Percentiles rank a stretch among this genome's conserved stretches.
phyloP scores from a whole-genome alignment of 1,284 basidiomycete genomes.

The Trametes hirsuta region DNA sequence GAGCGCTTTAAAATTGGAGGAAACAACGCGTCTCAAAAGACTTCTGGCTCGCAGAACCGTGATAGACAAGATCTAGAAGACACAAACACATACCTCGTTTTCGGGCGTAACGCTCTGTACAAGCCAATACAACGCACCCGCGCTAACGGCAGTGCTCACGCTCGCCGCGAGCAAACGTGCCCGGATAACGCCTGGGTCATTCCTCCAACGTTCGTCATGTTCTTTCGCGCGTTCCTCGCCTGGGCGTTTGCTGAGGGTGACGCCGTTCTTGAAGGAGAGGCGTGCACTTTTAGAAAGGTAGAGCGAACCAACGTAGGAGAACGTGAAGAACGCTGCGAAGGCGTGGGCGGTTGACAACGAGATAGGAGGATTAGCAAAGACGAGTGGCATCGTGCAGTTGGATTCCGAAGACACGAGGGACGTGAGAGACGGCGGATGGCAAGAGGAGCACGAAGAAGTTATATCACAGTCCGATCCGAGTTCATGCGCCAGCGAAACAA shows the following conservation, averaged over 20 bases:
- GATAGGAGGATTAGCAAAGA: slow-evolving; percentile 29
- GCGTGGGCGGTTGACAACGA: slow-evolving; percentile 32
- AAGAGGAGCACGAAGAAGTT: not conserved
- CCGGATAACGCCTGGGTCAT: slow-evolving; percentile 76
- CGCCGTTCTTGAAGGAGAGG: slow-evolving; percentile 27
- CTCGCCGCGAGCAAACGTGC: slow-evolving; percentile 65
- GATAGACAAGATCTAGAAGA: not conserved
- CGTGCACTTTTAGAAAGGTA: slow-evolving; percentile 35
- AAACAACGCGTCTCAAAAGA: not conserved
- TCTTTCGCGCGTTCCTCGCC: slow-evolving; percentile 27
- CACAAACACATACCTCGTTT: slow-evolving; percentile 35
- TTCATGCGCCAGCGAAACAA: not conserved
- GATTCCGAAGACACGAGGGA: not conserved
- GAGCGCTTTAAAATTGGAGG: too few species aligned
- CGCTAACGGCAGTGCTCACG: slow-evolving; percentile 57
- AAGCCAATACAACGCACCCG: slow-evolving; percentile 45
- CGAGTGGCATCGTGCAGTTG: slow-evolving; percentile 24
- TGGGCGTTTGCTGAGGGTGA: slow-evolving; percentile 5
- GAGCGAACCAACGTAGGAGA: slow-evolving; percentile 37
- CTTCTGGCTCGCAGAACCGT: not conserved
- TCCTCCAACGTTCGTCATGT: slow-evolving; percentile 56
- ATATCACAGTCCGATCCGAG: not conserved
- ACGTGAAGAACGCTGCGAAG: slow-evolving; percentile 32
- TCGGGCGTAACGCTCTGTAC: slow-evolving; percentile 35
- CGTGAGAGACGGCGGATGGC: not conserved